These are phyloP conservation scores for Termitomyces sp. DNA, from an alignment of 768 basidiomycete species.

Conservation along the genomic window DNA sequence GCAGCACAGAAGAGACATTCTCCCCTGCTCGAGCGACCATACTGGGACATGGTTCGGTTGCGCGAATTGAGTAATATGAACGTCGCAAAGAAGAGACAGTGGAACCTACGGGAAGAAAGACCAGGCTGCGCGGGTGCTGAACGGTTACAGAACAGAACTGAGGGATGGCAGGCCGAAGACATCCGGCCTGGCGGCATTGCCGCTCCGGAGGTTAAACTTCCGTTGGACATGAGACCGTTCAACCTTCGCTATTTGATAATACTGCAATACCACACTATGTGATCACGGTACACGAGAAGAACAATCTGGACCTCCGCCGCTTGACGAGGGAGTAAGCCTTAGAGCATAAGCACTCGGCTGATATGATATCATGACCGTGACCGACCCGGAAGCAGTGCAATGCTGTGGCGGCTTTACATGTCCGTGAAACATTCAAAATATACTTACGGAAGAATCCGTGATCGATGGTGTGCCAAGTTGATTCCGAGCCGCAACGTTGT, in stretches of 20 bases:
- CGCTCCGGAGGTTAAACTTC: conserved; percentile 2
- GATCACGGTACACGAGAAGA: neutral
- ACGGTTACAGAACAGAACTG: neutral
- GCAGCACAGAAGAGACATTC: neutral
- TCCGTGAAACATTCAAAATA: neutral
- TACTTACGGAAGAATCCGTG: neutral
- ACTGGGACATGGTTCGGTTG: neutral
- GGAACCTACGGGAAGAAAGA: neutral
- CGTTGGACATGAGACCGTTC: neutral
- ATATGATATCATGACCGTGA: neutral
- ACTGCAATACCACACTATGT: neutral
- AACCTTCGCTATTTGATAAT: neutral
- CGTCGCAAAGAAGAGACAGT: neutral
- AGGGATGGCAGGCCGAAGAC: neutral
- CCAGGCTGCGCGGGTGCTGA: neutral
- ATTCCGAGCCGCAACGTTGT: conserved; percentile 2
- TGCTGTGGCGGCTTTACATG: neutral
- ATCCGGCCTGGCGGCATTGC: conserved; percentile 7
- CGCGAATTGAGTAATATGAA: neutral
- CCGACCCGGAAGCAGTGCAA: neutral
- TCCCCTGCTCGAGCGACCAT: neutral
- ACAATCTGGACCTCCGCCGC: neutral
- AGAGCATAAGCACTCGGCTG: neutral
- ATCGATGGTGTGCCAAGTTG: conserved; percentile 4
- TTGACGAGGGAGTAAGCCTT: neutral